These are phyloP conservation scores for Pleurotus cornucopiae DNA, from an alignment of 768 basidiomycete genomes.

Conservation along the genomic window DNA sequence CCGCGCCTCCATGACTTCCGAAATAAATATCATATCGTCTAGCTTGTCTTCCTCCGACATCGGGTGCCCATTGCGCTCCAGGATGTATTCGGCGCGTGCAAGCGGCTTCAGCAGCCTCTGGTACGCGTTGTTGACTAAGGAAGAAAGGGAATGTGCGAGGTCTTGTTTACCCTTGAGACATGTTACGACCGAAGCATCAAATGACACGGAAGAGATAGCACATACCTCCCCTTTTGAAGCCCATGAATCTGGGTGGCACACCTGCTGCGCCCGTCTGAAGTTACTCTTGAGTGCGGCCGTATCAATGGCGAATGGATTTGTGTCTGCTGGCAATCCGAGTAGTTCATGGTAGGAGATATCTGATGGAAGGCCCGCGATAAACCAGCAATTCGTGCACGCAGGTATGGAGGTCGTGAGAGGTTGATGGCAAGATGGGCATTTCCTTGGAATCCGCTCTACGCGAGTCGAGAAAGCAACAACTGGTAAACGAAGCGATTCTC, in stretches of 20 bases:
- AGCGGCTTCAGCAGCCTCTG: conserved; percentile 70
- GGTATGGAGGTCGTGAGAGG: conserved; percentile 63
- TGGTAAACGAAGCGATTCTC: background rate
- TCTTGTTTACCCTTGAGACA: conserved; percentile 45
- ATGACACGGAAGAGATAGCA: conserved; percentile 12
- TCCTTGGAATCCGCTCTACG: conserved; percentile 1
- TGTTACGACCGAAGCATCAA: conserved; percentile 1
- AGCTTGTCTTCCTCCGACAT: conserved; percentile 68
- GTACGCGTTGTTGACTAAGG: conserved; percentile 81
- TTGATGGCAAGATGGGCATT: conserved; percentile 62
- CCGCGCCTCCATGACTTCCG: conserved; percentile 73
- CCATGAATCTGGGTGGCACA: conserved; percentile 88
- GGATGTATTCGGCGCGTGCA: conserved; percentile 76
- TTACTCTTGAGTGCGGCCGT: conserved; percentile 50
- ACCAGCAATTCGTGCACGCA: conserved; percentile 71
- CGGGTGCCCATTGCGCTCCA: conserved; percentile 54
- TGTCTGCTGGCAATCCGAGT: conserved; percentile 55
- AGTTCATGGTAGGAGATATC: conserved; percentile 62
- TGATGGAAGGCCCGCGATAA: conserved; percentile 55
- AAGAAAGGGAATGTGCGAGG: conserved; percentile 63
- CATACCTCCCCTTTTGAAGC: conserved; percentile 57
- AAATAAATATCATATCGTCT: conserved; percentile 67
- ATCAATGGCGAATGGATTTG: conserved; percentile 74
- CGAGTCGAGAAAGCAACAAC: background rate
- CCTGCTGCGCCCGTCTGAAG: conserved; percentile 69